A percentile compares a stretch with the other conserved stretches of the same genome.
These are phyloP conservation scores for Bonia amplexicaulis DNA, from an alignment of 176 grass and related monocot genomes.

Conservation along the genomic window DNA sequence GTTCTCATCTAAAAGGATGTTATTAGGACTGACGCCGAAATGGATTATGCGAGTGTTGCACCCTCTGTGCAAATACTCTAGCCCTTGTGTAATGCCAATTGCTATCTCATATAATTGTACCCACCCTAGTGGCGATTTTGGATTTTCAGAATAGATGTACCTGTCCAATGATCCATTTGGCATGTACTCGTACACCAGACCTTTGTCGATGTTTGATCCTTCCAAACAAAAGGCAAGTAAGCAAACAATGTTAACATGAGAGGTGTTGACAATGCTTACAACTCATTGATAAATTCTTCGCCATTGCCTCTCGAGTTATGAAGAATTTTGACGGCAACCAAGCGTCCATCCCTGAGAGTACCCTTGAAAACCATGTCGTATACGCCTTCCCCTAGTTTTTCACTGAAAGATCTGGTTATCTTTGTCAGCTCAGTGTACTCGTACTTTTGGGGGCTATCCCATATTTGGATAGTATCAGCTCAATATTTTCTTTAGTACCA, in stretches of 20 bases:
- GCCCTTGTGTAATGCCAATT: too few species aligned
- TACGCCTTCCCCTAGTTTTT: slow-evolving; percentile 10
- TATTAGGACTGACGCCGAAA: too few species aligned
- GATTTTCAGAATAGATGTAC: slow-evolving; percentile 38
- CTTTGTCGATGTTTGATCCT: slow-evolving; percentile 10
- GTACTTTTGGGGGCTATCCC: not conserved
- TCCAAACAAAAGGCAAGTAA: slow-evolving; percentile 21
- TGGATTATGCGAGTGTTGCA: too few species aligned
- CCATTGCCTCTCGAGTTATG: not conserved
- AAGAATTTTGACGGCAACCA: slow-evolving; percentile 5
- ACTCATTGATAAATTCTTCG: slow-evolving; percentile 13
- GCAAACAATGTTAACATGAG: slow-evolving; percentile 25
- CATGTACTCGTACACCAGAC: slow-evolving; percentile 44
- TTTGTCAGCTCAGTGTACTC: not conserved
- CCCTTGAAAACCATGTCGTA: slow-evolving; percentile 9
- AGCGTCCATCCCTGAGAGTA: not conserved
- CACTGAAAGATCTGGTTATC: slow-evolving; percentile 16
- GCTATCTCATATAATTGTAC: too few species aligned
- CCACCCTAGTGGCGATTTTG: not conserved
- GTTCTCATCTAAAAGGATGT: too few species aligned
- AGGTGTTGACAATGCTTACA: slow-evolving; percentile 20
- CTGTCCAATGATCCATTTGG: slow-evolving; percentile 54
- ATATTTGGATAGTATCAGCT: too few species aligned
- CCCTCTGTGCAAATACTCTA: too few species aligned
- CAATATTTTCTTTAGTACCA: not conserved